Percentiles rank a stretch among this genome's conserved stretches.
phyloP scores from a whole-genome alignment of 1,284 basidiomycete species.

The Apiotrichum laibachii region DNA sequence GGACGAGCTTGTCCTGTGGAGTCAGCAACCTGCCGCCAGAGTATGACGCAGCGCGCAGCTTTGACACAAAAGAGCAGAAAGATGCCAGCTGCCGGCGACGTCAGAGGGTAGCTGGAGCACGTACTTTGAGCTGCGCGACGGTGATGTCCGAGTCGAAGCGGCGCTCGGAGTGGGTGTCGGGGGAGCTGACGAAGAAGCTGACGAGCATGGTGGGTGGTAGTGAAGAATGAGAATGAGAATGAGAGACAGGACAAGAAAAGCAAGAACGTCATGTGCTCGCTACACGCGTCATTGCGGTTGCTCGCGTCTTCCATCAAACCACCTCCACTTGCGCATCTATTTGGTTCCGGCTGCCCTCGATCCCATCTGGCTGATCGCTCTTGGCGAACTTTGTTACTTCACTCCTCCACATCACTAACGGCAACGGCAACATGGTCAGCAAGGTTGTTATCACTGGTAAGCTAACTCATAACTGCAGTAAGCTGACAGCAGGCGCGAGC shows the following conservation, averaged over 20 bases:
- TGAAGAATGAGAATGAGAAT: background rate
- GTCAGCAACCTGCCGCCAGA: too few relatives aligned
- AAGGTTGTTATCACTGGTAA: conserved; percentile 30
- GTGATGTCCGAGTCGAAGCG: conserved; percentile 71
- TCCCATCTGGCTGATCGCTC: too few relatives aligned
- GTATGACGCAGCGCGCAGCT: background rate
- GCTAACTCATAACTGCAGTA: background rate
- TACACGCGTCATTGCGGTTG: too few relatives aligned
- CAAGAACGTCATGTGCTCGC: too few relatives aligned
- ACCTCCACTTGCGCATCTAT: too few relatives aligned
- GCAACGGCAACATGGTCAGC: too few relatives aligned
- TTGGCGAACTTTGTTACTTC: too few relatives aligned
- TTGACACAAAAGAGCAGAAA: conserved; percentile 7
- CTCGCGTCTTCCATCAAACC: too few relatives aligned
- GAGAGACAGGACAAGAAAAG: background rate
- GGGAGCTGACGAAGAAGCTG: conserved; percentile 74
- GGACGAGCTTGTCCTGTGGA: conserved; percentile 73
- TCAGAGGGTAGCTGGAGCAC: conserved; percentile 6
- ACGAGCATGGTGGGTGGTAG: conserved; percentile 38
- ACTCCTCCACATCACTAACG: too few relatives aligned
- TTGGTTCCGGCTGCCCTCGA: too few relatives aligned
- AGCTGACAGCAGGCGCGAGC: conserved; percentile 50
- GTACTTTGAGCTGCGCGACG: conserved; percentile 74
- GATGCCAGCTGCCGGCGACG: too few relatives aligned
- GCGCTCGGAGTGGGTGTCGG: conserved; percentile 81